These are phyloP conservation scores for Irineochytrium annulatum DNA, from an alignment of 192 early-diverging fungal genomes.

Conservation along the genomic window DNA sequence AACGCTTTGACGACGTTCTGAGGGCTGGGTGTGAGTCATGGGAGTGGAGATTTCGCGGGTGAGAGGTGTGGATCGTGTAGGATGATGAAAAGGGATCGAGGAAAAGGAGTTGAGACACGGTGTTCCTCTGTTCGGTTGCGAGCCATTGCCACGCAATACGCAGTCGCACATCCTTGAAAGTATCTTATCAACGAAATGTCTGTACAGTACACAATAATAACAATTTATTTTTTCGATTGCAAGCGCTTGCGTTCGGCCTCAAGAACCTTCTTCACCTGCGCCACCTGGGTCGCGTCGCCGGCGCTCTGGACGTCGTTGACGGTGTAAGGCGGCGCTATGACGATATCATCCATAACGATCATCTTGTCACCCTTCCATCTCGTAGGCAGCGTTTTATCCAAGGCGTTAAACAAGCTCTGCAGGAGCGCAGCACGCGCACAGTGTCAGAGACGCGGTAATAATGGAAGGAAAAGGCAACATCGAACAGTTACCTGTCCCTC, in stretches of 20 bases:
- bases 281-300: constrained; percentile 9
- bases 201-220: neutral
- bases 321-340: constrained; percentile 44
- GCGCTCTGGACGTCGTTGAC: constrained; percentile 20
- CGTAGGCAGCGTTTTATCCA: constrained; percentile 48
- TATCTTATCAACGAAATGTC: neutral
- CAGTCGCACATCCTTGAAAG: neutral
- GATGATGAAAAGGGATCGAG: too few species aligned
- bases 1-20: too few species aligned
- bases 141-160: too few species aligned
- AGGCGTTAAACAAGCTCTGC: constrained; percentile 45
- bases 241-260: constrained; percentile 25
- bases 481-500: constrained; percentile 38
- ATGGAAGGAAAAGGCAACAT: neutral
- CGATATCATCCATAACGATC: constrained; percentile 48
- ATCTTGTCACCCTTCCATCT: constrained; percentile 41
- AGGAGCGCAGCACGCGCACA: neutral
- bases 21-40: too few species aligned
- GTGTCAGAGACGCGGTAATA: neutral
- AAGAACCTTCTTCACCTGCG: constrained; percentile 40
- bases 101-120: too few species aligned
- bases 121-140: neutral
- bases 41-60: too few species aligned
- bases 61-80: too few species aligned
- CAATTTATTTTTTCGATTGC: neutral